Base-by-base conservation (phyloP, 306 rosid species). In the Neltuma alba region DNA sequence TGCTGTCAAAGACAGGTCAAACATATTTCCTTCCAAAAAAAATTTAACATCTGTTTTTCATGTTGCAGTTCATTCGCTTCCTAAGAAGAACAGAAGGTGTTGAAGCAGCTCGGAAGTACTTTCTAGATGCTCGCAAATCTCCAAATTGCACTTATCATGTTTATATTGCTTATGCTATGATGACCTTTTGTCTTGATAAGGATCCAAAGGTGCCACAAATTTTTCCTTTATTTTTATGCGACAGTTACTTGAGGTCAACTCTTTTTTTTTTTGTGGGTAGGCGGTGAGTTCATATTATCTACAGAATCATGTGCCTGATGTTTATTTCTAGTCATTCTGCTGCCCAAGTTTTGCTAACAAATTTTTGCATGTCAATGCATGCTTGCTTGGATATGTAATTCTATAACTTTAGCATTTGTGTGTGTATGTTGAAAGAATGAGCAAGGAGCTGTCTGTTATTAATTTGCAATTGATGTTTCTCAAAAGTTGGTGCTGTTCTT, bases 61-160 rank as follows among this genome's bases (percentile, higher is more conserved):
- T 81, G 86, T 31, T 84, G 88, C 99, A 95, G 98, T 95, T 89
- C 72, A 91, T 95, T 80, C 98, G 98, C 78, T 95, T 95, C 79
- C 88, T 95, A 50, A 86, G 99, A 81, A 88, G 99, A 80, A 92
- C 90, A 7, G 98, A 91, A 87, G 99, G 99, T 68, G 94, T 95
- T 87, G 99, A 95, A 90, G 94, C 98, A 76, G 97, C 99, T 82
- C 92, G 96, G 79, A 95, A 92, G 79, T 90, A 92, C 85, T 95
- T 95, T 86, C 86, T 91, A 68, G 98, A 95, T 87, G 97, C 98
- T 48, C 98, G 92, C 78, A 91, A 95, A 84, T 95, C 89, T 52
- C 88, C 94, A 72, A 90, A 81, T 76, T 95, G 99, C 91, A 86
- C 96, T 4, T 92, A 92, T 88, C 98, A 95, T 83, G 97, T 95